Conservation (phyloP, 768 basidiomycete species). For the Suillus paluster region DNA sequence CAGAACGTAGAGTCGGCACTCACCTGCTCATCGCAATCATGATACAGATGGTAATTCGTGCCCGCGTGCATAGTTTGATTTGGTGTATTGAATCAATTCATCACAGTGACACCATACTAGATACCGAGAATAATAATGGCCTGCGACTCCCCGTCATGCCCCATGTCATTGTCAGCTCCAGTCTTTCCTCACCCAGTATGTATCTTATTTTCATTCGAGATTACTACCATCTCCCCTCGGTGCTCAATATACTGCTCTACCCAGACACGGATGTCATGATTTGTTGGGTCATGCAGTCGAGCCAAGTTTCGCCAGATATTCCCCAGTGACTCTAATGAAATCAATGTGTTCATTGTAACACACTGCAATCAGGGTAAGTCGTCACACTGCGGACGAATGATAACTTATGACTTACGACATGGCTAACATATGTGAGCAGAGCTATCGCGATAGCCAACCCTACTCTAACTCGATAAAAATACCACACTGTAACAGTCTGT, state of each 20-base stretch:
- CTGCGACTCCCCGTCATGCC: too few species aligned
- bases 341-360: background rate
- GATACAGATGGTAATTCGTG: background rate
- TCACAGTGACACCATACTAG: too few species aligned
- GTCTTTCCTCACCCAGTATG: background rate
- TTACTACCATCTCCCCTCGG: background rate
- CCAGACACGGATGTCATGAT: background rate
- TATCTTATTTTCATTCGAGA: background rate
- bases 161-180: too few species aligned
- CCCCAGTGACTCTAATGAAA: background rate
- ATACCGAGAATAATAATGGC: too few species aligned
- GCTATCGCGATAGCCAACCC: background rate
- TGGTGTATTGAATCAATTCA: background rate
- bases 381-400: background rate
- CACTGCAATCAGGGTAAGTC: background rate
- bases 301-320: background rate
- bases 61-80: background rate
- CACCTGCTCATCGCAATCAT: background rate
- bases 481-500: background rate
- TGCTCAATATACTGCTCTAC: background rate
- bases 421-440: background rate
- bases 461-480: too few species aligned
- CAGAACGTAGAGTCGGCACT: background rate
- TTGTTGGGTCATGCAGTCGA: background rate
- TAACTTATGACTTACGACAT: background rate